Conservation (phyloP, 140 eudicot species). For the Bidens hawaiensis region DNA sequence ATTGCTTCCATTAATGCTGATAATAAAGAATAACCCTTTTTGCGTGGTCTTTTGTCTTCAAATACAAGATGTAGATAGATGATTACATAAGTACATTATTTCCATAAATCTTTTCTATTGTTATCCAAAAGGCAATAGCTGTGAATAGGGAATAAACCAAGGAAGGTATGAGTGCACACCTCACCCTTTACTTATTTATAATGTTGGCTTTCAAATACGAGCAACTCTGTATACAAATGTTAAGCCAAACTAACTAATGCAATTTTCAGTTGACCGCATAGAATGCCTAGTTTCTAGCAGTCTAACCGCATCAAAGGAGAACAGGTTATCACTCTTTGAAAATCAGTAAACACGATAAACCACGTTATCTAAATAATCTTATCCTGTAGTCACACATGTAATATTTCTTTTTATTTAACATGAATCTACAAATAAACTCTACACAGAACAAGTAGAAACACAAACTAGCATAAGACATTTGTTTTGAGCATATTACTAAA, state of each 20-base stretch:
- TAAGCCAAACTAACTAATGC: not conserved
- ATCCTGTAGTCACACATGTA: slow-evolving; percentile 9
- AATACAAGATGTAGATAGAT: too few species aligned
- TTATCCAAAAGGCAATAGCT: not conserved
- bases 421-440: slow-evolving; percentile 13
- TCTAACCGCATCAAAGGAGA: not conserved
- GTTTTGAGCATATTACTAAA: not conserved
- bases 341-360: too few species aligned
- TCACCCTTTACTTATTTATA: not conserved
- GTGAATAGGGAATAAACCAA: not conserved
- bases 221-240: not conserved
- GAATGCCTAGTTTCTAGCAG: slow-evolving; percentile 14
- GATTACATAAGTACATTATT: too few species aligned
- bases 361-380: too few species aligned
- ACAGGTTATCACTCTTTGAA: too few species aligned
- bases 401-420: slow-evolving; percentile 4
- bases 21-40: too few species aligned
- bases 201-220: not conserved
- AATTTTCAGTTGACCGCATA: slow-evolving; percentile 2
- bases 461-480: slow-evolving; percentile 8
- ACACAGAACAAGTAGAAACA: slow-evolving; percentile 18
- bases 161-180: not conserved
- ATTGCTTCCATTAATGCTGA: not conserved
- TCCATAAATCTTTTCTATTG: not conserved
- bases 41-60: too few species aligned